Evolutionary conservation across 345 rosid species (phyloP), one percentile per base, ranked within the genome.

Genomic region (Bruguiera sexangula): DNA sequence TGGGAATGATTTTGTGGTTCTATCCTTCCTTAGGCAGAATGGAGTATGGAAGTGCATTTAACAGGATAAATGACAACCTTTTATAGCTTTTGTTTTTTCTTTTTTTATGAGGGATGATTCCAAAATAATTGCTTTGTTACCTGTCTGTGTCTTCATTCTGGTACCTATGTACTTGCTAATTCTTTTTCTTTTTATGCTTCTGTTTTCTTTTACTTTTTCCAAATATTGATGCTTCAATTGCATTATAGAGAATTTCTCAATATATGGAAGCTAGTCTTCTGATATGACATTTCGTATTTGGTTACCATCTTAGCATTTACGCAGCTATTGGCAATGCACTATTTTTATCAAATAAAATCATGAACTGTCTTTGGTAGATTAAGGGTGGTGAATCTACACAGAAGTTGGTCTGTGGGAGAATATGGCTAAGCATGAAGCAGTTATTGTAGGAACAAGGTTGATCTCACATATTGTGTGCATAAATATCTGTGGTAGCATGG

Each of bases 1-100:
- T 76, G 56, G 79, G 75, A 37, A 76, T 76, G 79, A 76, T 76
- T 24, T 56, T 71, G 37, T 71, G 71, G 79, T 71, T 50, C 52
- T 76, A 71, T 71, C 79, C 75, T 46, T 56, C 69, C 53, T 48
- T 76, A 50, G 79, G 79, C 16, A 72, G 79, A 51, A 53, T 66
- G 72, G 79, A 76, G 55, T 76, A 66, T 66, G 79, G 67, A 65
- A 71, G 75, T 71, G 36, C 34, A 63, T 39, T 46, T 31, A 24
- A 63, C 46, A 7, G 13, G 54, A 53, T 22, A 9, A 13, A 36
- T 22, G 31, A 43, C 11, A 19, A 19, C 5, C 10, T 29, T 63
- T 48, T 26, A 46, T 7, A 8, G 55, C 19, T 6, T 46, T 64
- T 55, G 16, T 27, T 39, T 54, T 53, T 37, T 6, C 22, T 10